Evolutionary conservation across 371 early-diverging fungal genomes (phyloP), one percentile per base, ranked within the genome.

Genomic region (Mortierella polycephala): DNA sequence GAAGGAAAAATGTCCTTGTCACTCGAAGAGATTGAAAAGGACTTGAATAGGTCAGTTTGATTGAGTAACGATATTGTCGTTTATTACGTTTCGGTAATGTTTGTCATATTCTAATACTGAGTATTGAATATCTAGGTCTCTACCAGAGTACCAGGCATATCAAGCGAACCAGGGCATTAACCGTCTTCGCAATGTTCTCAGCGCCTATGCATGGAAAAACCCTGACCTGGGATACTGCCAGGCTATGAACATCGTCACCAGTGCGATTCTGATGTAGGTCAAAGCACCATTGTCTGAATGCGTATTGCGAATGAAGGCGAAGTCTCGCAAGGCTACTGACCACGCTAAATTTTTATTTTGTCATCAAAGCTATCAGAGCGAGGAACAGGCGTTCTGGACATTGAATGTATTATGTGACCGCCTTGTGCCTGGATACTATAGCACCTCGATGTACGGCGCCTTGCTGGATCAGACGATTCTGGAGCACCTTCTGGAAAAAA

Each of bases 181-280:
- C 52, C 85, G 94, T 11, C 84, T 99, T 62, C 88, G 99, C 42
- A 88, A 96, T 30, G 98, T 98, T 12, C 83, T 99, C 37, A 89
- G 87, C 44, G 94, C 96, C 4, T 96, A 96, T 80, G 87, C 94
- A 12, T 91, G 92, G 91, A 88, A 89, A 69, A 90, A 95, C 63
- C 92, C 94, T 0, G 96, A 96, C 74, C 88, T 99, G 21, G 99
- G 99, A 13, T 99, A 99, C 82, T 98, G 98, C 81, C 98, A 99
- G 82, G 98, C 99, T 0, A 99, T 99, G 99, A 98, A 98, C 81
- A 96, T 98, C 79, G 94, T 98, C 4, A 95, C 96, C 14, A 95
- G 95, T 42, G 96, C 96, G 1, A 84, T 99, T 55, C 84, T 99
- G 47, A 95, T 99, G 85, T 89, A 85, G 77, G 79, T 13, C 21